Conservation (phyloP, 495 filamentous ascomycete genomes). For the Penicillium maclennaniae region DNA sequence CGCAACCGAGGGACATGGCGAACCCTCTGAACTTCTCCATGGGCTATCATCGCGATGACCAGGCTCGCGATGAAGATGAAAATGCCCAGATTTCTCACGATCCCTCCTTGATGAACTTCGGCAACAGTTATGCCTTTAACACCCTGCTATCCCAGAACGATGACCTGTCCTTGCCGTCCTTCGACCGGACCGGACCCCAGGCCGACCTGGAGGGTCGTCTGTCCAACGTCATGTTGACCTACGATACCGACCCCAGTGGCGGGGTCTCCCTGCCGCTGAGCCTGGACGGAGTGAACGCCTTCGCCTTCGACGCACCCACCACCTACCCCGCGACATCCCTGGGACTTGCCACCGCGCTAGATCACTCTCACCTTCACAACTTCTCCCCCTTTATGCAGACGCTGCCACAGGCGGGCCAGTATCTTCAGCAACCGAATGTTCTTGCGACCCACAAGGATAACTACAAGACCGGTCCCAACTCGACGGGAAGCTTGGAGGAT, state of each 20-base stretch:
- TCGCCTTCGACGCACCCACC: constrained; percentile 26
- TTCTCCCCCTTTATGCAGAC: constrained; percentile 11
- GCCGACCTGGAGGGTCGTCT: constrained; percentile 22
- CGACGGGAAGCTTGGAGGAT: constrained; percentile 21
- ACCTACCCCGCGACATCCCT: constrained; percentile 22
- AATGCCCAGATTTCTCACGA: constrained; percentile 11
- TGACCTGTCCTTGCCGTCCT: constrained; percentile 15
- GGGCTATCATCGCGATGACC: constrained; percentile 13
- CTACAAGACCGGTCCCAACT: constrained; percentile 14
- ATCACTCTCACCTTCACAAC: constrained; percentile 19
- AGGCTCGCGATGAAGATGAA: constrained; percentile 2
- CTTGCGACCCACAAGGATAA: constrained; percentile 6
- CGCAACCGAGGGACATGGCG: constrained; percentile 15
- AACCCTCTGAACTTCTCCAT: constrained; percentile 17
- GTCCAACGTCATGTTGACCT: constrained; percentile 29
- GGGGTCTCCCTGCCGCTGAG: constrained; percentile 23
- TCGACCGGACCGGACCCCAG: constrained; percentile 9
- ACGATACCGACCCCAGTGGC: constrained; percentile 22
- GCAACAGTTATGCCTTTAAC: constrained; percentile 15
- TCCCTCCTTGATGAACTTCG: constrained; percentile 17
- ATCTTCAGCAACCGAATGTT: constrained; percentile 2
- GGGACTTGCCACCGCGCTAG: constrained; percentile 16
- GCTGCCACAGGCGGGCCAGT: constrained; percentile 4
- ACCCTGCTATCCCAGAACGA: constrained; percentile 22
- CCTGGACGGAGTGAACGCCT: constrained; percentile 20